phyloP scores from a whole-genome alignment of 768 basidiomycete species.

The Leccinum ochraceum region DNA sequence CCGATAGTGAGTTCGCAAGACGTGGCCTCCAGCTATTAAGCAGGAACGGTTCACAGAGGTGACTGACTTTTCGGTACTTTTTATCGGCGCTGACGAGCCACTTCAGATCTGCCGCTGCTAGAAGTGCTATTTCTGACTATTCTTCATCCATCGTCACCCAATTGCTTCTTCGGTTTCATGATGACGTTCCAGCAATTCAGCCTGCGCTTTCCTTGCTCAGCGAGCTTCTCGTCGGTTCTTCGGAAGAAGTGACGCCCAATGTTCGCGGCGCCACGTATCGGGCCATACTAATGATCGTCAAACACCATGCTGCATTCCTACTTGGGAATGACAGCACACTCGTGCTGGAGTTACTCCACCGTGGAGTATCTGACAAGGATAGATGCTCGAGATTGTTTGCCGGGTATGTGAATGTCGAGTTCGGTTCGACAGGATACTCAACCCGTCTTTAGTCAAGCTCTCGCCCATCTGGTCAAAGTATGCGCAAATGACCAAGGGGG shows the following conservation, averaged over 20 bases:
- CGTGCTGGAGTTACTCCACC: conserved; percentile 41
- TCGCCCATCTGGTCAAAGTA: conserved; percentile 49
- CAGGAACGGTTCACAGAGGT: conserved; percentile 43
- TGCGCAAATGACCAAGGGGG: conserved; percentile 39
- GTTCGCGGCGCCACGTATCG: conserved; percentile 48
- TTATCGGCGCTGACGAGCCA: conserved; percentile 9
- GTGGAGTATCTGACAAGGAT: conserved; percentile 53
- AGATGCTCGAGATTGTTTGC: conserved; percentile 64
- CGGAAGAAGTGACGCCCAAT: conserved; percentile 44
- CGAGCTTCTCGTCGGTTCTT: conserved; percentile 45
- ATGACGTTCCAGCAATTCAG: conserved; percentile 28
- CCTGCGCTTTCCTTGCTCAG: conserved; percentile 36
- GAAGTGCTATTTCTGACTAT: conserved; percentile 28
- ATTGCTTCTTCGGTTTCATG: conserved; percentile 8
- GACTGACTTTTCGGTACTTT: conserved; percentile 7
- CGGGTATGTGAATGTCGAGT: conserved; percentile 49
- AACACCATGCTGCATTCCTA: conserved; percentile 39
- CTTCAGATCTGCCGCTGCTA: conserved; percentile 18
- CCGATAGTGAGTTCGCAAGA: conserved; percentile 42
- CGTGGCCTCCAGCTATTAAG: conserved; percentile 50
- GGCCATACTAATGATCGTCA: conserved; percentile 42
- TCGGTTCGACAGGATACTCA: conserved; percentile 9
- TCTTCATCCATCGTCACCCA: conserved; percentile 16
- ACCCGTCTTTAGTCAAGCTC: conserved; percentile 37
- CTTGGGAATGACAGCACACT: conserved; percentile 34